Base-by-base conservation (phyloP, 768 basidiomycete genomes). In the Phaffia tasmanica region DNA sequence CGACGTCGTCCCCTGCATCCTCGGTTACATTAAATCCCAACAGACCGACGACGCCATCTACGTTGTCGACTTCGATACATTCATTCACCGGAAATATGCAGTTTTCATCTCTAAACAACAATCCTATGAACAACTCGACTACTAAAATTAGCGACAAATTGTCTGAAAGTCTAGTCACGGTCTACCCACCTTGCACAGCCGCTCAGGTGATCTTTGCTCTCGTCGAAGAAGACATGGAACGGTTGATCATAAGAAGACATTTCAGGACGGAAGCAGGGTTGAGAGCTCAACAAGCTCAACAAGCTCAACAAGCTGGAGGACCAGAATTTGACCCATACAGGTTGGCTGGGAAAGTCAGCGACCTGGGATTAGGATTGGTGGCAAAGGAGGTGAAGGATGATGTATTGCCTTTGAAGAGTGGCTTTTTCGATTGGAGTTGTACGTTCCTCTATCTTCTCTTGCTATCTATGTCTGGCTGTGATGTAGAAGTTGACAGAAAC, bases 191-290 rank as follows among this genome's bases (percentile, higher is more conserved):
- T 62, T 90, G 86, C 72, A 73, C 81, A 49, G 84, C 89, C 1
- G 85, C 83, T 16, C 82, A 88, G 71, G 88, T 91, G 25, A 88
- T 95, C 79, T 86, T 89, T 69, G 87, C 87, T 0, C 79, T 98
- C 32, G 88, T 91, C 75, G 89, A 90, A 72, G 91, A 94, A 73
- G 94, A 98, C 72, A 89, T 94, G 87, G 89, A 94, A 68, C 83
- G 94, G 4, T 73, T 97, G 48, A 79, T 85, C 25, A 86, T 88
- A 42, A 82, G 89, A 27, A 79, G 87, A 70, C 80, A 79, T 16
- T 69, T 64, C 32, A 72, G 72, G 5, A 71, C 72, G 16, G 70
- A 76, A 63, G 72, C 76, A 18, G 74, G 73, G 42, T 68, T 74
- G 29, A 71, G 73, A 70, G 49, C 72, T 59, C 73, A 42, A 57